phyloP scores from a whole-genome alignment of 306 rosid species.

The Fragaria iinumae region DNA sequence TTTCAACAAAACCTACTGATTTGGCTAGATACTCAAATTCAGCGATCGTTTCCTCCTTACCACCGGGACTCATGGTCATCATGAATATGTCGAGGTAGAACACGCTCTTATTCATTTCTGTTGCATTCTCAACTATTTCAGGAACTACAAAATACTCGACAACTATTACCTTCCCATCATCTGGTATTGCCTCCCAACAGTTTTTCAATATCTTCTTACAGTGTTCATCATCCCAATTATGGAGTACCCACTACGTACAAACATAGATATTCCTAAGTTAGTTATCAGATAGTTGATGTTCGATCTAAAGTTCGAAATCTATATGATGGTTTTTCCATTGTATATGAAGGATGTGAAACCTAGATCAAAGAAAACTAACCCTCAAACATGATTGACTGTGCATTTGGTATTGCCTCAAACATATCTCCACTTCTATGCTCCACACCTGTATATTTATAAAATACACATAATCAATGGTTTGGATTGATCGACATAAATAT shows the following conservation, averaged over 20 bases:
- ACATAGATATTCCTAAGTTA: too few species aligned
- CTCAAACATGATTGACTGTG: constrained; percentile 17
- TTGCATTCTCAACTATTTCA: neutral
- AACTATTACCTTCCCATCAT: constrained; percentile 12
- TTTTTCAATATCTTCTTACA: constrained; percentile 14
- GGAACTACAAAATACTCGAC: constrained; percentile 1
- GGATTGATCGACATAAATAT: too few species aligned
- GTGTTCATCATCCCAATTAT: neutral
- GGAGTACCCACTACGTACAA: neutral
- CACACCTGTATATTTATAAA: neutral
- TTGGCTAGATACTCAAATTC: neutral
- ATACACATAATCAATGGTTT: too few species aligned
- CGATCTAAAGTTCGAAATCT: too few species aligned
- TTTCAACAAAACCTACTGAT: neutral
- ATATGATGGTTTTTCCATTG: too few species aligned
- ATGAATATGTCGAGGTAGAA: neutral
- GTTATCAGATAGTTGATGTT: too few species aligned
- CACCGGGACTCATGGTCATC: neutral
- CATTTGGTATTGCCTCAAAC: constrained; percentile 14
- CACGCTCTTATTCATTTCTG: neutral
- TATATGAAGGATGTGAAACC: too few species aligned
- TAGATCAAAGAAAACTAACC: neutral
- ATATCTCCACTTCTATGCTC: constrained; percentile 13
- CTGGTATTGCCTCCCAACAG: constrained; percentile 11
- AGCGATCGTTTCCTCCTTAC: neutral